Evolutionary conservation across 768 basidiomycete genomes (phyloP), one percentile per base, ranked within the genome.

Genomic region (Mycena olivaceomarginata): DNA sequence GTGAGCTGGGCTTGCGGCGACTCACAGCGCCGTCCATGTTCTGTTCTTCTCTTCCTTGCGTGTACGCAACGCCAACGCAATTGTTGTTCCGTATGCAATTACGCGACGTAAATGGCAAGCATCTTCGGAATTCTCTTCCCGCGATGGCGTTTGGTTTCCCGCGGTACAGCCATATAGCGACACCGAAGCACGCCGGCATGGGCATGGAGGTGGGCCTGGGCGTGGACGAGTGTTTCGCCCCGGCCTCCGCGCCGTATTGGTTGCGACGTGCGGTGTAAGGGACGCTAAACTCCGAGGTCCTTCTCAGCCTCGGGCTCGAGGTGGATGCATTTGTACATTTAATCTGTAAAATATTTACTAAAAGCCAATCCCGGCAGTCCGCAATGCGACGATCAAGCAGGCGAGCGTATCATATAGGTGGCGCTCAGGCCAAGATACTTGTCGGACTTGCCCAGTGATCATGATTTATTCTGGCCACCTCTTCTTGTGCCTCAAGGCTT

Each of bases 151-250:
- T 60, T 39, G 16, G 37, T 9, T 59, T 59, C 57, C 25, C 57
- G 57, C 57, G 57, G 57, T 59, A 48, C 53, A 56, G 53, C 53
- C 53, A 56, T 25, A 56, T 56, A 22, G 57, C 59, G 59, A 59
- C 31, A 37, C 22, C 25, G 57, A 59, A 60, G 59, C 48, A 16
- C 12, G 22, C 31, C 31, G 16, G 13, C 10, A 15, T 39, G 8
- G 31, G 15, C 37, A 2, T 60, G 59, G 10, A 25, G 37, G 59
- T 20, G 59, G 16, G 59, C 59, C 31, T 60, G 59, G 31, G 59
- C 59, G 37, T 15, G 39, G 37, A 15, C 13, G 59, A 9, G 16
- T 56, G n/a, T 56, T 56, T 56, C 31, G 6, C 37, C 20, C 59
- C 37, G 59, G 59, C 11, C 31, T 15, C 59, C 37, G 31, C 12